A percentile compares a stretch with the other conserved stretches of the same genome.
Evolutionary conservation across 208 protist species (phyloP).

Genomic region (Histomonas meleagridis): DNA sequence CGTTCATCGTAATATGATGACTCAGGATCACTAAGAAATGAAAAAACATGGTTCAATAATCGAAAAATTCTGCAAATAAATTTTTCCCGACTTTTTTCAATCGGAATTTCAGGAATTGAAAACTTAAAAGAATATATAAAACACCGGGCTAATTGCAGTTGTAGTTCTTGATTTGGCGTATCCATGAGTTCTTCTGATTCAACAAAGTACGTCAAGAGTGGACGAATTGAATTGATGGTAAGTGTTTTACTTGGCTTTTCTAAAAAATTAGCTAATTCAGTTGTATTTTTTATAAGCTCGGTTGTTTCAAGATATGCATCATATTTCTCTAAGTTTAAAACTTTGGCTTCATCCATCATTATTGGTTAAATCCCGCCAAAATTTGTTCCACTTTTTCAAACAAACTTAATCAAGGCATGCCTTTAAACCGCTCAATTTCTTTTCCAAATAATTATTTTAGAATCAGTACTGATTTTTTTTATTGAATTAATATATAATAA

Average conservation of each 20-base stretch:
- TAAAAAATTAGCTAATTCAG: not conserved
- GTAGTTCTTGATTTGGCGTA: no score
- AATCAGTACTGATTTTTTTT: no score
- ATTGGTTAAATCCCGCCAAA: no score
- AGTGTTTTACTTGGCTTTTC: not conserved
- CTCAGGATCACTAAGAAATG: not conserved
- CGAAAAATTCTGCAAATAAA: not conserved
- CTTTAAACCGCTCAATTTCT: no score
- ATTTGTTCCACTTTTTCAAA: no score
- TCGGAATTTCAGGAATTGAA: not conserved
- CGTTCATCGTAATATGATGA: not conserved
- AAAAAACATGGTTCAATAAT: not conserved
- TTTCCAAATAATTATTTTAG: no score
- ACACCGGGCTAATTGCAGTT: not conserved
- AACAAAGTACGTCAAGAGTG: not conserved
- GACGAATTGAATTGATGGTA: not conserved
- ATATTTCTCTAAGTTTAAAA: not conserved
- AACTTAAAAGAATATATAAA: not conserved
- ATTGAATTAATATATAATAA: no score
- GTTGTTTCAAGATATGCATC: not conserved
- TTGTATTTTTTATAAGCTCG: not conserved
- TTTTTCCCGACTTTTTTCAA: not conserved
- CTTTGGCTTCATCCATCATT: no score
- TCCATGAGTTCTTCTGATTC: constrained; percentile 12
- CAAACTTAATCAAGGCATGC: no score